phyloP scores from a whole-genome alignment of 805 yeast genomes.

The Kazachstania kunashirensis region DNA sequence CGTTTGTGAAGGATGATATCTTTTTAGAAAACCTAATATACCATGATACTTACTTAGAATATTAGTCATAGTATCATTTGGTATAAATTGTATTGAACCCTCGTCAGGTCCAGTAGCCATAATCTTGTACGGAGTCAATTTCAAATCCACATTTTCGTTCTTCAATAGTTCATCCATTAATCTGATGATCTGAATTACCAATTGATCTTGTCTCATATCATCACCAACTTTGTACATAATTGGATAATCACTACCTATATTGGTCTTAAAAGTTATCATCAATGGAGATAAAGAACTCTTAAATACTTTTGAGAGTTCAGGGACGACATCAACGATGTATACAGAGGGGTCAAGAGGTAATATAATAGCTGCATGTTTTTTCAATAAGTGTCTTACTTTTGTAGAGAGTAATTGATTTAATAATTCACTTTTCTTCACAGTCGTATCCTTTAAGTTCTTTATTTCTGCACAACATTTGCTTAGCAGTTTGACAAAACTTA shows the following conservation, averaged over 20 bases:
- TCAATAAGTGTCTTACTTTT: slow-evolving; percentile 33
- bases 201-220: slow-evolving; percentile 91
- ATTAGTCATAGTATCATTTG: slow-evolving; percentile 78
- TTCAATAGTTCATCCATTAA: slow-evolving; percentile 82
- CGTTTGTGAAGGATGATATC: slow-evolving; percentile 48
- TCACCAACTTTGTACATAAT: slow-evolving; percentile 92
- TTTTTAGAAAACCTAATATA: slow-evolving; percentile 58
- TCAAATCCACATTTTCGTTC: slow-evolving; percentile 83
- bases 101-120: slow-evolving; percentile 84
- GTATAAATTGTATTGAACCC: slow-evolving; percentile 91
- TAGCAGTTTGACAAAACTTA: slow-evolving; percentile 55
- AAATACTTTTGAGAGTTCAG: slow-evolving; percentile 77
- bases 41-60: slow-evolving; percentile 68
- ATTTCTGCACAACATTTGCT: slow-evolving; percentile 56
- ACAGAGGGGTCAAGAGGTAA: slow-evolving; percentile 80
- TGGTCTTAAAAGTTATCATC: slow-evolving; percentile 65
- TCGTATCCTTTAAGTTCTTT: slow-evolving; percentile 61
- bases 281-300: slow-evolving; percentile 87
- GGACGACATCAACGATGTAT: slow-evolving; percentile 61
- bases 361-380: slow-evolving; percentile 40
- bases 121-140: slow-evolving; percentile 79
- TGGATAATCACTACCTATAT: slow-evolving; percentile 46
- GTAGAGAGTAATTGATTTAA: slow-evolving; percentile 39
- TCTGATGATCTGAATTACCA: slow-evolving; percentile 86
- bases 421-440: slow-evolving; percentile 64